Conservation (phyloP, 805 yeast species). For the Monosporozyma aerobia region DNA sequence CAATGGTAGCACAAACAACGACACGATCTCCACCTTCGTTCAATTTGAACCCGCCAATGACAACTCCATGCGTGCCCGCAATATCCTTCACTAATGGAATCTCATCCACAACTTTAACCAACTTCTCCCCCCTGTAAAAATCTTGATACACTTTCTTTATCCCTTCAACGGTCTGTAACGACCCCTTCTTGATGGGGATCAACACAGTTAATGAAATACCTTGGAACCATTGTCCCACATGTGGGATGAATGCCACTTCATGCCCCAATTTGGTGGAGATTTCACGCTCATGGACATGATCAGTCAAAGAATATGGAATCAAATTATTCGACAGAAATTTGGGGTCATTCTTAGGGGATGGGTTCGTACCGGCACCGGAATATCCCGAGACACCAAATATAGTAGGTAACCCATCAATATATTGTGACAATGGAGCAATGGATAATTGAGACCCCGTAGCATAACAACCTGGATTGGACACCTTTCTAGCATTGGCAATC, state of each 20-base stretch:
- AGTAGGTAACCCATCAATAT: conserved; percentile 63
- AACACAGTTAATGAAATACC: conserved; percentile 91
- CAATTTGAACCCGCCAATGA: conserved; percentile 92
- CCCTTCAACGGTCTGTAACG: conserved; percentile 61
- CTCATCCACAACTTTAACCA: conserved; percentile 80
- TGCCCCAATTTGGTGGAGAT: conserved; percentile 71
- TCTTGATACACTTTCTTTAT: conserved; percentile 71
- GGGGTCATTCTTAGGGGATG: conserved; percentile 89
- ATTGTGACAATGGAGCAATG: conserved; percentile 73
- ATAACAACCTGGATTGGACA: conserved; percentile 97
- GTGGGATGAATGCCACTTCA: conserved; percentile 86
- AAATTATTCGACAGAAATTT: conserved; percentile 67
- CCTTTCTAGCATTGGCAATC: conserved; percentile 66
- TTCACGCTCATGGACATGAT: conserved; percentile 94
- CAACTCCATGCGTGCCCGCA: conserved; percentile 89
- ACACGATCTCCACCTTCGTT: conserved; percentile 82
- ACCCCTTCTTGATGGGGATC: conserved; percentile 67
- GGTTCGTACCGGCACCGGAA: conserved; percentile 99
- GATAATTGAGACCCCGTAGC: conserved; percentile 98
- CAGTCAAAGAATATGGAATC: conserved; percentile 92
- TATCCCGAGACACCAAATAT: conserved; percentile 96
- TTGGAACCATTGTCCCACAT: conserved; percentile 99
- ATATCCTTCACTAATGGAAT: conserved; percentile 89
- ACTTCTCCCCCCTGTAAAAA: conserved; percentile 75
- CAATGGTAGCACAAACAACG: conserved; percentile 91